These are phyloP conservation scores for Penicillium digitatum DNA, from an alignment of 2,329 filamentous ascomycete species.

Conservation along the genomic window DNA sequence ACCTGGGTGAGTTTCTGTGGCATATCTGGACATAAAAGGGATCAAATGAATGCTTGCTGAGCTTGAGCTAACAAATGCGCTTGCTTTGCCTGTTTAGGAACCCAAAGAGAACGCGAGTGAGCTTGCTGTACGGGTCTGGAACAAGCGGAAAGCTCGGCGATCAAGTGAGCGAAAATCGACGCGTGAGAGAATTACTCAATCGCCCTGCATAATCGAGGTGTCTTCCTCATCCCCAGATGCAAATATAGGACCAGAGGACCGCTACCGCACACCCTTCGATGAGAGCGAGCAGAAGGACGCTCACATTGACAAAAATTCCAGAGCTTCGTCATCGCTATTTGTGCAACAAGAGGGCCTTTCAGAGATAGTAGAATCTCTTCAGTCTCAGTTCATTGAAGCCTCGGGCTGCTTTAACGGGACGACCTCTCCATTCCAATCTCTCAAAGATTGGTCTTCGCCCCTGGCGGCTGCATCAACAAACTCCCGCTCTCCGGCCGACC, in stretches of 20 bases:
- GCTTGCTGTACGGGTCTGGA: constrained; percentile 29
- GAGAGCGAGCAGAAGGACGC: background rate
- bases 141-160: constrained; percentile 21
- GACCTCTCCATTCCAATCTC: background rate
- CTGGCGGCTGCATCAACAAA: background rate
- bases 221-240: background rate
- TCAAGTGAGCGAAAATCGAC: background rate
- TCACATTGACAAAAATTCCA: background rate
- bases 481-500: background rate
- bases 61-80: constrained; percentile 1
- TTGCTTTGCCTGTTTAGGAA: constrained; percentile 23
- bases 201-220: background rate
- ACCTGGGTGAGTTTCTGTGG: constrained; percentile 34
- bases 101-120: constrained; percentile 36
- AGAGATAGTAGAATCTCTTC: constrained; percentile 2
- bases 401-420: background rate
- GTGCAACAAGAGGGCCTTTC: background rate
- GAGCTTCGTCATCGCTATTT: background rate
- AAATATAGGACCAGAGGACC: background rate
- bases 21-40: background rate
- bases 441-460: background rate
- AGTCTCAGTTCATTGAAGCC: background rate
- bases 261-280: background rate
- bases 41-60: background rate
- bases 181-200: background rate